These are phyloP conservation scores for Rosa hybrid DNA, from an alignment of 331 rosid genomes.

Conservation along the genomic window DNA sequence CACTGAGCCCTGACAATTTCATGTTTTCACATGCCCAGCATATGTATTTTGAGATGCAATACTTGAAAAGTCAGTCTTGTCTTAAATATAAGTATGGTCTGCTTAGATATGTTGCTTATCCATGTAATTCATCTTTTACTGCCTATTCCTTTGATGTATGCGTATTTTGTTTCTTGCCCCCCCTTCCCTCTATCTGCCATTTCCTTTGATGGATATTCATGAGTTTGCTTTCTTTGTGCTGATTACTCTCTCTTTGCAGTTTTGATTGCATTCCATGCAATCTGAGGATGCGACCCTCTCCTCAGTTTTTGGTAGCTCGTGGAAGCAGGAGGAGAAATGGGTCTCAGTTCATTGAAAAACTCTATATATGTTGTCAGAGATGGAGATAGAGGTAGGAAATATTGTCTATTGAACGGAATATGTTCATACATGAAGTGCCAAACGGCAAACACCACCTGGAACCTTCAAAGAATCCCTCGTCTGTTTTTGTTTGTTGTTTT, in stretches of 20 bases:
- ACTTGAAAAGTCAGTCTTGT: too few species aligned
- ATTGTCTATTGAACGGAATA: neutral
- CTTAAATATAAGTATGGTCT: too few species aligned
- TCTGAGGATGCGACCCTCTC: slow-evolving; percentile 39
- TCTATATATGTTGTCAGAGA: slow-evolving; percentile 19
- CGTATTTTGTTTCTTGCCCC: neutral
- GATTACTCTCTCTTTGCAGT: slow-evolving; percentile 56
- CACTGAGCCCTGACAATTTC: slow-evolving; percentile 3
- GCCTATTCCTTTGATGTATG: neutral
- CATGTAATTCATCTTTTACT: neutral
- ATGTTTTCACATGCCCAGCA: neutral
- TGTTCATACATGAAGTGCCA: slow-evolving; percentile 21
- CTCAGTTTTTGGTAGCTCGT: slow-evolving; percentile 23
- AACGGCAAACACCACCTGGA: slow-evolving; percentile 23
- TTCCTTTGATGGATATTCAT: neutral
- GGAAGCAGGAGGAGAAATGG: slow-evolving; percentile 24
- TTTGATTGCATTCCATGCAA: slow-evolving; percentile 50
- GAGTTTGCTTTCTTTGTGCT: slow-evolving; percentile 16
- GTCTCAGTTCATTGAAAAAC: slow-evolving; percentile 20
- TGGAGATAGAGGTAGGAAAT: slow-evolving; percentile 19
- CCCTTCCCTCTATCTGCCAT: neutral
- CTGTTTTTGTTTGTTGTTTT: neutral
- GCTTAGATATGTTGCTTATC: neutral
- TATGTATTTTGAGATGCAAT: neutral
- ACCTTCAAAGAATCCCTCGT: neutral